These are phyloP conservation scores for Malus sieversii DNA, from an alignment of 306 rosid genomes.

Conservation along the genomic window DNA sequence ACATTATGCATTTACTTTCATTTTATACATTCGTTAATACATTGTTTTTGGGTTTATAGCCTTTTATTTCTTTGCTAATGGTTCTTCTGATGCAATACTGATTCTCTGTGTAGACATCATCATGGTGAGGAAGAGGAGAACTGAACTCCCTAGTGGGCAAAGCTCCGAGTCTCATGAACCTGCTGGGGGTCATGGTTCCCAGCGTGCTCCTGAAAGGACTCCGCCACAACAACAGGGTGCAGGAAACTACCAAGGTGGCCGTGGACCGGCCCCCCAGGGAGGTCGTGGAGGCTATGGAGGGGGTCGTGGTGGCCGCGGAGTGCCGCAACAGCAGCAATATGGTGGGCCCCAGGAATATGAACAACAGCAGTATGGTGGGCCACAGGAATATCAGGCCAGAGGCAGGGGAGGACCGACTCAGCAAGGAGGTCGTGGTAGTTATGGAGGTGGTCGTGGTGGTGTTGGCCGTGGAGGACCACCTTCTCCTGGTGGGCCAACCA, in stretches of 20 bases:
- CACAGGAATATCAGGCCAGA: conserved; percentile 65
- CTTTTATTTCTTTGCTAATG: not conserved
- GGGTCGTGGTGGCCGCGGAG: conserved; percentile 41
- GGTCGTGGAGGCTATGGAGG: conserved; percentile 39
- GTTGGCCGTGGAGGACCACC: conserved; percentile 56
- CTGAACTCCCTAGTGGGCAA: conserved; percentile 56
- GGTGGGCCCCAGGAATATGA: conserved; percentile 52
- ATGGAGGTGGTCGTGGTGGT: conserved; percentile 49
- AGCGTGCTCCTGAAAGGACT: conserved; percentile 46
- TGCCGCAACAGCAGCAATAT: not conserved
- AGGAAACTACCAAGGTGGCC: conserved; percentile 19
- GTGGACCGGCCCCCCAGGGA: conserved; percentile 8
- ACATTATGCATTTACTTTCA: not conserved
- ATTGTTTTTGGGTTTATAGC: not conserved
- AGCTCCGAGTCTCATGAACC: conserved; percentile 46
- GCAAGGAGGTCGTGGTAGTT: conserved; percentile 70
- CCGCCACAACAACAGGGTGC: conserved; percentile 52
- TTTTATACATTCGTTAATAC: not conserved
- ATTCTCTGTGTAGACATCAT: conserved; percentile 20
- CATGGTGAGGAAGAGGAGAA: conserved; percentile 75
- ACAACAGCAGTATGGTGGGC: conserved; percentile 63
- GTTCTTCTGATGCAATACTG: not conserved
- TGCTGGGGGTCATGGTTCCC: conserved; percentile 33
- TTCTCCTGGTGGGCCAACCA: conserved; percentile 55
- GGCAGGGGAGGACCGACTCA: conserved; percentile 78